phyloP scores from a whole-genome alignment of 495 filamentous ascomycete genomes.

The Aspergillus baeticus region DNA sequence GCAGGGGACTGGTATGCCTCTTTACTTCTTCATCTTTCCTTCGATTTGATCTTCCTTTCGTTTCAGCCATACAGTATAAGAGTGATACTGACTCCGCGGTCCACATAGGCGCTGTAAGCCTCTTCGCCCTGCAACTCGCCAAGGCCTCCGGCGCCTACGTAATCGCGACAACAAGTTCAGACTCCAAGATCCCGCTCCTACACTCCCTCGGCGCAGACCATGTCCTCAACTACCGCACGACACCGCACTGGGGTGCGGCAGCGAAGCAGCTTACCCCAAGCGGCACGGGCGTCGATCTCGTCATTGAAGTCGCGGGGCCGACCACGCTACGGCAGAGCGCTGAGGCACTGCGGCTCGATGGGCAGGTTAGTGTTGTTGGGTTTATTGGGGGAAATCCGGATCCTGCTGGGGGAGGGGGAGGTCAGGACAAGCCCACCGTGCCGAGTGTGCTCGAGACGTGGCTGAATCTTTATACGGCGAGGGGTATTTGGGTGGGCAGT shows the following conservation, averaged over 20 bases:
- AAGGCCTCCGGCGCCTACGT: conserved; percentile 35
- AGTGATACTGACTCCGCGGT: too few species aligned
- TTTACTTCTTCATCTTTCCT: too few species aligned
- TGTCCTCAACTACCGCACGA: conserved; percentile 59
- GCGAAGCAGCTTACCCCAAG: conserved; percentile 50
- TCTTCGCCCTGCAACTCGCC: conserved; percentile 51
- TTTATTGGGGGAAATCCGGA: conserved; percentile 18
- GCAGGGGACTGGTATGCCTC: conserved; percentile 55
- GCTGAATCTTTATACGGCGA: conserved; percentile 44
- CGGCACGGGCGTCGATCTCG: conserved; percentile 57
- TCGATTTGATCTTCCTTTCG: too few species aligned
- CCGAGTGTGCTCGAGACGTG: conserved; percentile 47
- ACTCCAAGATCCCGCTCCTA: conserved; percentile 30
- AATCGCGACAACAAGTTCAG: conserved; percentile 40
- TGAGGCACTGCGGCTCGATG: conserved; percentile 54
- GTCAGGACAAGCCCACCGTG: too few species aligned
- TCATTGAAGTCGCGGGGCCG: conserved; percentile 63
- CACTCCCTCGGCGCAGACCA: conserved; percentile 38
- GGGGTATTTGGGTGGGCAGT: conserved; percentile 54
- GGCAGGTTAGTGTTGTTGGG: conserved; percentile 58
- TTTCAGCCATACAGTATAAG: too few species aligned
- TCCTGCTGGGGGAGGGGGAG: too few species aligned
- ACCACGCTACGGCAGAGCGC: conserved; percentile 53
- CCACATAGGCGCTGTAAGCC: conserved; percentile 46
- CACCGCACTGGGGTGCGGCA: conserved; percentile 58